These are phyloP conservation scores for Nakazawaea ernobii DNA, from an alignment of 805 yeast genomes.

Conservation along the genomic window DNA sequence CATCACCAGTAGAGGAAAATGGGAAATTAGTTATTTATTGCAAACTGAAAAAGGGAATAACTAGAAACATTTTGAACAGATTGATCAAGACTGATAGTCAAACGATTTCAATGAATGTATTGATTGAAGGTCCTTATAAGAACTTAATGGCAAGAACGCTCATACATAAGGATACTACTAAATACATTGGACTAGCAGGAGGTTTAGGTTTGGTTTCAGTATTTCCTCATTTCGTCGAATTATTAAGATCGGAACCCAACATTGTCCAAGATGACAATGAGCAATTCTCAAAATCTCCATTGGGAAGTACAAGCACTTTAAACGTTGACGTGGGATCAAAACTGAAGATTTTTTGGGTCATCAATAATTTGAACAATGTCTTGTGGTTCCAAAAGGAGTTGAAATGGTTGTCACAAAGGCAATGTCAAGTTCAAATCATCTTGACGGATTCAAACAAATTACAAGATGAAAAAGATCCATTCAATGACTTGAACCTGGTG, in stretches of 20 bases:
- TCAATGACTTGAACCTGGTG: neutral
- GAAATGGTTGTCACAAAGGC: slow-evolving; percentile 7
- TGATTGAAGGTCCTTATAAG: slow-evolving; percentile 70
- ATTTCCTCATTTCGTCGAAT: slow-evolving; percentile 12
- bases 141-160: neutral
- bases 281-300: neutral
- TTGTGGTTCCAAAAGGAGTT: slow-evolving; percentile 12
- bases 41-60: slow-evolving; percentile 47
- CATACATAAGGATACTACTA: neutral
- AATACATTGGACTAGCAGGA: slow-evolving; percentile 17
- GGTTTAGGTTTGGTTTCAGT: slow-evolving; percentile 19
- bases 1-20: slow-evolving; percentile 26
- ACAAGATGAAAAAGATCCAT: neutral
- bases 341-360: slow-evolving; percentile 17
- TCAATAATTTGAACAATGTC: slow-evolving; percentile 14
- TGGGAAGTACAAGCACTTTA: neutral
- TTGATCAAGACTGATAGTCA: neutral
- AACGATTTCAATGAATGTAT: slow-evolving; percentile 22
- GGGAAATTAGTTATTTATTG: slow-evolving; percentile 32
- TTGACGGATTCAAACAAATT: slow-evolving; percentile 4
- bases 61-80: slow-evolving; percentile 22
- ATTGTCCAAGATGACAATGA: neutral
- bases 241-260: slow-evolving; percentile 5
- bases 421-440: slow-evolving; percentile 12
- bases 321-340: neutral